A percentile compares a stretch with the other conserved stretches of the same genome.
Conservation (phyloP, 148 eudicot genomes). For the Rhododendron williamsianum region DNA sequence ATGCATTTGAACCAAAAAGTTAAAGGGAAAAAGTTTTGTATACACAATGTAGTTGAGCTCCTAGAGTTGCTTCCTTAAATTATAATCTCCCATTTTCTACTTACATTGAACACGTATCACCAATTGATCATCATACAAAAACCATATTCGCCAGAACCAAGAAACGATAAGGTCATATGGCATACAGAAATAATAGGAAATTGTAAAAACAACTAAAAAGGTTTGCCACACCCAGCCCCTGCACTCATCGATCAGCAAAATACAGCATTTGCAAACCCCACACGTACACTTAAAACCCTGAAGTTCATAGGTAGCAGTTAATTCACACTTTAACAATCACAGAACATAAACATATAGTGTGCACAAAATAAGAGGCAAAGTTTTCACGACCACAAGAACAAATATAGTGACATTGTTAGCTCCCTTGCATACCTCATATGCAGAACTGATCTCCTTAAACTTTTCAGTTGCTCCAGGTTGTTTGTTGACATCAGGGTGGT, state of each 20-base stretch:
- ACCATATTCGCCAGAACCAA: background rate
- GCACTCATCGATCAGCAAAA: background rate
- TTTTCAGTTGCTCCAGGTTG: slow-evolving; percentile 98
- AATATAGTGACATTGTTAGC: background rate
- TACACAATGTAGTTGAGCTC: background rate
- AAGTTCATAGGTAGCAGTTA: background rate
- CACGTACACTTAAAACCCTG: background rate
- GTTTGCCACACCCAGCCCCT: background rate
- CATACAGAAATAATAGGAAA: background rate
- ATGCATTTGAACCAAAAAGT: background rate
- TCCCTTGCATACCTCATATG: slow-evolving; percentile 75
- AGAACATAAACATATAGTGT: background rate
- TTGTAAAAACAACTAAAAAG: background rate
- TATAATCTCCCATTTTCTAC: background rate
- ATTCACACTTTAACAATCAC: background rate
- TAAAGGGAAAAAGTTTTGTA: background rate
- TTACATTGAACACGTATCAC: background rate
- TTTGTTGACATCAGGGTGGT: slow-evolving; percentile 97
- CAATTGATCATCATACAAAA: background rate
- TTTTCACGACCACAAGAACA: background rate
- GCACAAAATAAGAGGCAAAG: background rate
- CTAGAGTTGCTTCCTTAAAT: background rate
- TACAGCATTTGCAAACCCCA: background rate
- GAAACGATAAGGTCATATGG: background rate
- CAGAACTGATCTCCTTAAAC: slow-evolving; percentile 96